Evolutionary conservation across 2,329 filamentous ascomycete genomes (phyloP).

Genomic region (Colletotrichum abscissum): DNA sequence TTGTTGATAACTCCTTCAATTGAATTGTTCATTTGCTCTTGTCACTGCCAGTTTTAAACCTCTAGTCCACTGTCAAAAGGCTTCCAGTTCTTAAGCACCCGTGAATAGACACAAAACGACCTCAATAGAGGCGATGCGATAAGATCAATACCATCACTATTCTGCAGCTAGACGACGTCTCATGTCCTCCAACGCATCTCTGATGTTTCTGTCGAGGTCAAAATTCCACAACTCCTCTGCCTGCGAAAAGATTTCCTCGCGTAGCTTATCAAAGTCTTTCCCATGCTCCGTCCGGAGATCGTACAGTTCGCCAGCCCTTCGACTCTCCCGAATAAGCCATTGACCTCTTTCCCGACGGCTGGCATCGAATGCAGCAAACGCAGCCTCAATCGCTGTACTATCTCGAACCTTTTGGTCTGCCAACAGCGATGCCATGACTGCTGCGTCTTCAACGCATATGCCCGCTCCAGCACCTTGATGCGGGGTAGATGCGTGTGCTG

Average conservation of each 20-base stretch:
- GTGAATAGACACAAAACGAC: too few species aligned
- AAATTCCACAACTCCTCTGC: not conserved
- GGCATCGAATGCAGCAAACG: constrained; percentile 63
- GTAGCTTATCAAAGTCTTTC: constrained; percentile 1
- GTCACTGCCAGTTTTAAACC: too few species aligned
- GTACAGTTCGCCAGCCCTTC: constrained; percentile 55
- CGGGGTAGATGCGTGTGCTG: constrained; percentile 71
- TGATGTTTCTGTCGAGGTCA: not conserved
- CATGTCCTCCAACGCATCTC: not conserved
- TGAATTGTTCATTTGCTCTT: too few species aligned
- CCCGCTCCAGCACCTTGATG: constrained; percentile 69
- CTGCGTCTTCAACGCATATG: constrained; percentile 66
- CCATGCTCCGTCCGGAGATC: constrained; percentile 51
- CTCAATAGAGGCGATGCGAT: too few species aligned
- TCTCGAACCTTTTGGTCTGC: constrained; percentile 50
- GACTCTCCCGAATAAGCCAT: constrained; percentile 61
- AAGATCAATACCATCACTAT: not conserved
- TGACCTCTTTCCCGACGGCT: constrained; percentile 59
- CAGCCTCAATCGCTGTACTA: constrained; percentile 50
- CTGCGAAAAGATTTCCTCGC: not conserved
- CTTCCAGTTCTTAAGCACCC: too few species aligned
- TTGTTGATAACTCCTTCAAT: too few species aligned
- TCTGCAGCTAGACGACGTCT: not conserved
- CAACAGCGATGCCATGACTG: constrained; percentile 57
- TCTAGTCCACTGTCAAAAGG: too few species aligned